Base-by-base conservation (phyloP, 208 protist species). In the Trypanosoma mega region DNA sequence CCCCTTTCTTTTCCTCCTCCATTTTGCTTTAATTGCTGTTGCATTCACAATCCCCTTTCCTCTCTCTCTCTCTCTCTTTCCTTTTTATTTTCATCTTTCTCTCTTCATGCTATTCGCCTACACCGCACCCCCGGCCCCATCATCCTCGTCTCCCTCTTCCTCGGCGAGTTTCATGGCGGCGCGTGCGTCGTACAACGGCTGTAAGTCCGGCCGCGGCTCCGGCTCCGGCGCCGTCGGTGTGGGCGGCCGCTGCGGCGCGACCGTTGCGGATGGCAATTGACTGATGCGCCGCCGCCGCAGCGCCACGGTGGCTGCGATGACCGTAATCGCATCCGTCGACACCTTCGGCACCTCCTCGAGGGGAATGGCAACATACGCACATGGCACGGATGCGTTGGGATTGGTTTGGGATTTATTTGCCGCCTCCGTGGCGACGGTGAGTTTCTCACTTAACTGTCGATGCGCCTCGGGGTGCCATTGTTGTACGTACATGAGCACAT, bases 171-270 rank as follows among this genome's bases (percentile, higher is more conserved):
- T 62, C 53, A 80, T 76, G 21, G 68, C 80, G 6, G 61, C 73
- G 61, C 82, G 80, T 11, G 82, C 85, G n/a, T 72, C 75, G 57
- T 87, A 91, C 16, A 96, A 61, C 5, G 85, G 85, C 65, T 96
- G 80, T 16, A 96, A 66, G 37, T 90, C 80, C 3, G 90, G 90
- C 8, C 90, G 60, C 12, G 85, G 80, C 71, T 89, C 74, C 20
- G 83, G 68, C 12, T 65, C 41, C 9, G 90, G 90, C 29, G 79
- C 77, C n/a, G 83, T 56, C 41, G 90, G 90, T 20, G 90, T 96
- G 0, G 90, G 87, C 18, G 90, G 84, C 0, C 90, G 78, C 71
- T 92, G 86, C 41, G 68, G 63, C 8, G 64, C 70, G 16, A 78
- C 83, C 20, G 90, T 96, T 34, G 49, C 59, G 2, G 44, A 31